phyloP scores from a whole-genome alignment of 345 rosid genomes.

The Carallia pectinifolia region DNA sequence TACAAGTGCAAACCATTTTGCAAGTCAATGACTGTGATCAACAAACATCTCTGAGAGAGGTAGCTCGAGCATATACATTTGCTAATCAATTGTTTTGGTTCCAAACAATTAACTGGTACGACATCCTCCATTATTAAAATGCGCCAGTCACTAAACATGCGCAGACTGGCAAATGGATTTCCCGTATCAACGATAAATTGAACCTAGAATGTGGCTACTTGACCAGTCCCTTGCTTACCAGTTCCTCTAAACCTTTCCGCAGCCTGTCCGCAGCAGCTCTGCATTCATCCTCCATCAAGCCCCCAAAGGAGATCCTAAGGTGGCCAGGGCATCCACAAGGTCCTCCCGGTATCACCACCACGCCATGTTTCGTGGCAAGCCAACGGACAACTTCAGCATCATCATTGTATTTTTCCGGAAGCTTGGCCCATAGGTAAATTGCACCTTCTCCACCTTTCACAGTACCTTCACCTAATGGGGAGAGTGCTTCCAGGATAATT shows the following conservation, averaged over 20 bases:
- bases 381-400: constrained; percentile 72
- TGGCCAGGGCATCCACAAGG: constrained; percentile 74
- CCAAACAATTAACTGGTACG: not conserved
- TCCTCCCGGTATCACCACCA: constrained; percentile 77
- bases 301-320: constrained; percentile 79
- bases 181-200: not conserved
- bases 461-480: constrained; percentile 69
- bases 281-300: constrained; percentile 60
- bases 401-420: constrained; percentile 49
- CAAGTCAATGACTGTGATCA: too few relatives aligned
- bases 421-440: constrained; percentile 88
- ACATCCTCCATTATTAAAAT: constrained; percentile 2
- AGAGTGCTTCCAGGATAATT: constrained; percentile 67
- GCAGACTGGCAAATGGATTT: not conserved
- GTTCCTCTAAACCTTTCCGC: constrained; percentile 69
- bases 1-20: too few relatives aligned
- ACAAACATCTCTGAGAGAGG: not conserved
- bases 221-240: constrained; percentile 57
- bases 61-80: not conserved
- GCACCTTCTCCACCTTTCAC: constrained; percentile 96
- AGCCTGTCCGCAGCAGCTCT: constrained; percentile 67
- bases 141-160: constrained; percentile 1
- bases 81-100: constrained; percentile 1
- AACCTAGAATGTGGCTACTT: not conserved
- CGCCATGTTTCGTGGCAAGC: constrained; percentile 80